These are phyloP conservation scores for Talaromyces sp. DNA, from an alignment of 2,329 filamentous ascomycete species.

Conservation along the genomic window DNA sequence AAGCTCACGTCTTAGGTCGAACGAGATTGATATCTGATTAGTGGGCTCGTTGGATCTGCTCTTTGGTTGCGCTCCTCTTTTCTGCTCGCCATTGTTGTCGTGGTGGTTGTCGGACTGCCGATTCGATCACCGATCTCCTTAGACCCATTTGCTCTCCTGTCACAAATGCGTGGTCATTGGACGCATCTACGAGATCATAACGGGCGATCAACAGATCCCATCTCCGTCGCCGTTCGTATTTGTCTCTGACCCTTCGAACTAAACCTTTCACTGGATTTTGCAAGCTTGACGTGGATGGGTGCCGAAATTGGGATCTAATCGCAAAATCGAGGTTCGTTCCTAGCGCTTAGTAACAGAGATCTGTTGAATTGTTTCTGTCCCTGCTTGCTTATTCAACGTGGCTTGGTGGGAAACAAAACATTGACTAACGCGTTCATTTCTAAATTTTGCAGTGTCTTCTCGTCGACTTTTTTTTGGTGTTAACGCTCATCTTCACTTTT, in stretches of 20 bases:
- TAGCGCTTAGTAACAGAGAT: not conserved
- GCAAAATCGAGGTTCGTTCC: constrained; percentile 36
- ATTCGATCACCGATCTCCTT: constrained; percentile 1
- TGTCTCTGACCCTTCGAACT: not conserved
- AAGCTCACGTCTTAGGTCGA: not conserved
- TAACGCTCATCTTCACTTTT: not conserved
- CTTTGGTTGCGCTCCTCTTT: not conserved
- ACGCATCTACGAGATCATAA: not conserved
- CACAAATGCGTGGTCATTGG: not conserved
- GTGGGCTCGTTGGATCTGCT: not conserved
- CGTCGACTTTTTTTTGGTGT: not conserved
- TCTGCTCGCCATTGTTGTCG: not conserved
- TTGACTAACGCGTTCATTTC: not conserved
- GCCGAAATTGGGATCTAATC: constrained; percentile 38
- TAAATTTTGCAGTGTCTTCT: not conserved
- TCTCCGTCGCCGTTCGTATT: not conserved
- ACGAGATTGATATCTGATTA: constrained; percentile 3
- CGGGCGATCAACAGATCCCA: not conserved
- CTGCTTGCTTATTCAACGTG: not conserved
- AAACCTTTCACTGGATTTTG: not conserved
- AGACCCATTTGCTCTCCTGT: not conserved
- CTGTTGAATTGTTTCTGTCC: not conserved
- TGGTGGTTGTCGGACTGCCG: not conserved
- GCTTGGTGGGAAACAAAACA: not conserved
- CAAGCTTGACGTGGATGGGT: constrained; percentile 29